phyloP scores from a whole-genome alignment of 2,329 filamentous ascomycete species.

The Talaromyces albobiverticillius region DNA sequence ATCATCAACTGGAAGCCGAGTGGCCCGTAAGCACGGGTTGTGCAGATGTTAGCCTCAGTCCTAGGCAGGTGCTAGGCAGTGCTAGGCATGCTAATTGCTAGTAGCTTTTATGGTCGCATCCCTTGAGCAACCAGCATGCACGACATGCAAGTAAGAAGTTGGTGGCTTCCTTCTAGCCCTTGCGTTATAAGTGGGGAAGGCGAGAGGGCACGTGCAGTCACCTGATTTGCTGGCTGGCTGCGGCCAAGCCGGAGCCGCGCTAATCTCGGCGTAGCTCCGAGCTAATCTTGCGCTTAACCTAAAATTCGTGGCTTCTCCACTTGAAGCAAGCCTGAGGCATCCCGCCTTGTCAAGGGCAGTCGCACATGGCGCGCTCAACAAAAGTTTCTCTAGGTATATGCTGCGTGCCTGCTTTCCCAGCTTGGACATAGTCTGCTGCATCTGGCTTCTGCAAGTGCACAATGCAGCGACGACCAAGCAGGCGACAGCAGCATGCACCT shows the following conservation, averaged over 20 bases:
- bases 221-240: constrained; percentile 6
- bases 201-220: constrained; percentile 8
- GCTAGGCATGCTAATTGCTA: no score
- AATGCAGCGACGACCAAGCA: constrained; percentile 10
- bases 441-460: background rate
- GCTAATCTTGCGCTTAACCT: background rate
- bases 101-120: background rate
- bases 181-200: no score
- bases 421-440: background rate
- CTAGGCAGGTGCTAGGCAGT: background rate
- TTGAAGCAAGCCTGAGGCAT: no score
- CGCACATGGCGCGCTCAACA: no score
- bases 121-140: no score
- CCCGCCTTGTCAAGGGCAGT: no score
- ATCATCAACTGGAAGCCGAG: background rate
- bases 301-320: background rate
- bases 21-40: background rate
- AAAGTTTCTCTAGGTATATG: no score
- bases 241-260: background rate
- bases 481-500: background rate
- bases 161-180: no score
- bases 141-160: background rate
- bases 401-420: background rate
- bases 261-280: no score
- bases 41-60: background rate